Percentiles rank a stretch among this genome's conserved stretches.
phyloP scores from a whole-genome alignment of 495 filamentous ascomycete genomes.

The Talaromyces liani region DNA sequence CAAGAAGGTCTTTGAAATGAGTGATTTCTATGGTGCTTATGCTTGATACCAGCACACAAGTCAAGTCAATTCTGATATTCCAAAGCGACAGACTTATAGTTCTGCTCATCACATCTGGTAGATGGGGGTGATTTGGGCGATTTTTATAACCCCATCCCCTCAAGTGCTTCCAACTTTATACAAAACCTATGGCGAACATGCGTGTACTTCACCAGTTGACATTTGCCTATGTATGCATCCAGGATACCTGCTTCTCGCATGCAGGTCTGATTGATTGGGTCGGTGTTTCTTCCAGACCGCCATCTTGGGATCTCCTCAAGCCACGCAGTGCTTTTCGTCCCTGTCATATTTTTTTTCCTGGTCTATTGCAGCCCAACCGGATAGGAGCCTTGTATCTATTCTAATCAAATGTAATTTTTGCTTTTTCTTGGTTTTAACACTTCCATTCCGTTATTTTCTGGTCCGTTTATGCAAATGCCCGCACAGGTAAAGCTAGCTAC shows the following conservation, averaged over 20 bases:
- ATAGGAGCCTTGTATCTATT: no score
- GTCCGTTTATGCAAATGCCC: no score
- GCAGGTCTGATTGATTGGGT: not conserved
- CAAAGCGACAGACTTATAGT: not conserved
- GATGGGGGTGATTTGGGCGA: not conserved
- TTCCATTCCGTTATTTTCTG: not conserved
- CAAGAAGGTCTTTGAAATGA: not conserved
- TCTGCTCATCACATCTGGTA: not conserved
- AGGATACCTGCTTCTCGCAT: not conserved
- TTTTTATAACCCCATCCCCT: not conserved
- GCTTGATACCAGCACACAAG: not conserved
- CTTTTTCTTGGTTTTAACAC: not conserved
- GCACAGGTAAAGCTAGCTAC: not conserved
- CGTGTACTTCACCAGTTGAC: not conserved
- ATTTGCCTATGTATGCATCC: not conserved
- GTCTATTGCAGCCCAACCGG: slow-evolving; percentile 2
- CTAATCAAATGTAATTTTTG: no score
- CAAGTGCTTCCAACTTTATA: not conserved
- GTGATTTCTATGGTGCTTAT: not conserved
- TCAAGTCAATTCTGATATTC: not conserved
- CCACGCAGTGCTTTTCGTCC: not conserved
- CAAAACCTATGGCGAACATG: not conserved
- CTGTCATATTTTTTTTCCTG: not conserved
- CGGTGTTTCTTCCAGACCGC: slow-evolving; percentile 4
- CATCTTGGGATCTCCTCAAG: not conserved